Conservation (phyloP, 306 rosid genomes). For the Parietaria judaica region DNA sequence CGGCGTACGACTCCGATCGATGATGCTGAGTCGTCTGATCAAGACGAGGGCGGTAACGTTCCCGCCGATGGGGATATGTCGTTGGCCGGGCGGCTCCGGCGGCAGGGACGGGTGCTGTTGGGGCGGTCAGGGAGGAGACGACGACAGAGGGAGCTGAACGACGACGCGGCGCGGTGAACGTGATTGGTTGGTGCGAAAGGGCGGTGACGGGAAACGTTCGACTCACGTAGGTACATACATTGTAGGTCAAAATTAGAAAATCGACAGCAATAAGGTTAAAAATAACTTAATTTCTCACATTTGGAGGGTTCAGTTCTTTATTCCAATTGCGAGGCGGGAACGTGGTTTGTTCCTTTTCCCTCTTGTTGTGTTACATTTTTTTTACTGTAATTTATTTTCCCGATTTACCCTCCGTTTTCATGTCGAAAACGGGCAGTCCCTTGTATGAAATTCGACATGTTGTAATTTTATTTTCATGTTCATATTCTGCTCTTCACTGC, state of each 20-base stretch:
- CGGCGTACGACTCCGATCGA: conserved; percentile 31
- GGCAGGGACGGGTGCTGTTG: conserved; percentile 52
- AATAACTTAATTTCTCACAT: conserved; percentile 38
- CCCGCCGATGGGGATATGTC: conserved; percentile 45
- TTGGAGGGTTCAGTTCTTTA: conserved; percentile 31
- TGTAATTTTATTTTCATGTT: not conserved
- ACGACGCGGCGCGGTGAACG: conserved; percentile 5
- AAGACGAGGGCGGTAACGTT: conserved; percentile 28
- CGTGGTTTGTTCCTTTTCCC: conserved; percentile 29
- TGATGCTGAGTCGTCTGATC: conserved; percentile 44
- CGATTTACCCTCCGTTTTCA: conserved; percentile 36
- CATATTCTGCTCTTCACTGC: not conserved
- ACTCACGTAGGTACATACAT: conserved; percentile 22
- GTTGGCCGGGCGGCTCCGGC: conserved; percentile 64
- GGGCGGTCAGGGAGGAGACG: conserved; percentile 83
- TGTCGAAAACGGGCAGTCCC: conserved; percentile 9
- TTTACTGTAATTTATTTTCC: conserved; percentile 17
- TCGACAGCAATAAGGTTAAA: conserved; percentile 19
- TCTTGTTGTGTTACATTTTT: conserved; percentile 6
- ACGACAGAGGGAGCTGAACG: conserved; percentile 49
- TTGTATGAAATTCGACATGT: conserved; percentile 2
- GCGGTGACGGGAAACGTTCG: conserved; percentile 13
- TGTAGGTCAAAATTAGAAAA: conserved; percentile 30
- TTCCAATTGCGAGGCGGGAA: conserved; percentile 25
- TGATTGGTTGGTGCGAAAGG: not conserved